Conservation (phyloP, 352 stramenopile species). For the Phytopythium mirpurense region DNA sequence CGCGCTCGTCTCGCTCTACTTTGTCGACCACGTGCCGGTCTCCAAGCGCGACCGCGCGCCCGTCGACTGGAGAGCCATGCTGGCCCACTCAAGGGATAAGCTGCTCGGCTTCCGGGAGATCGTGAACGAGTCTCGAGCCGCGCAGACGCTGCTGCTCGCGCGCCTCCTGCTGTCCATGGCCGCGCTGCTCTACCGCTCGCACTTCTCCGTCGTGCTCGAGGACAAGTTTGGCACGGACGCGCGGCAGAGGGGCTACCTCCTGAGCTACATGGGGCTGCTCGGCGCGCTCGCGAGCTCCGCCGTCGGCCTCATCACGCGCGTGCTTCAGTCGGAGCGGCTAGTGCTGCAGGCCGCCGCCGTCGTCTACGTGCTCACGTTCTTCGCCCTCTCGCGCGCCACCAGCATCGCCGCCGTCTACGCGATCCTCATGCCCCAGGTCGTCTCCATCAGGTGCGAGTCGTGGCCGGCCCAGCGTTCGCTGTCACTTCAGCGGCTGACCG, state of each 20-base stretch:
- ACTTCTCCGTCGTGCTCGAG: slow-evolving; percentile 74
- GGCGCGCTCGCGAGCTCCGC: slow-evolving; percentile 58
- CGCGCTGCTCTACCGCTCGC: slow-evolving; percentile 70
- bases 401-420: slow-evolving; percentile 48
- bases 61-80: slow-evolving; percentile 28
- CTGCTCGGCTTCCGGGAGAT: slow-evolving; percentile 59
- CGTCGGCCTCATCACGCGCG: slow-evolving; percentile 43
- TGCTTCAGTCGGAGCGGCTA: slow-evolving; percentile 47
- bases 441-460: slow-evolving; percentile 47
- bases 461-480: neutral
- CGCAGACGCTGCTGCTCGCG: slow-evolving; percentile 63
- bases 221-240: slow-evolving; percentile 75
- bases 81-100: slow-evolving; percentile 46
- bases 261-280: slow-evolving; percentile 81
- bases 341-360: slow-evolving; percentile 58
- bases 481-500: neutral
- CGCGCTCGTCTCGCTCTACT: slow-evolving; percentile 53
- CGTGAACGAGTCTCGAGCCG: slow-evolving; percentile 52
- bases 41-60: neutral
- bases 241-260: slow-evolving; percentile 52
- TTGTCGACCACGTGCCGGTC: slow-evolving; percentile 20
- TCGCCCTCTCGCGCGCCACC: slow-evolving; percentile 50
- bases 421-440: slow-evolving; percentile 57
- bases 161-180: slow-evolving; percentile 70
- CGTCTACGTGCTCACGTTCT: slow-evolving; percentile 68